phyloP scores from a whole-genome alignment of 2,329 filamentous ascomycete genomes.

The Colletotrichum destructivum region DNA sequence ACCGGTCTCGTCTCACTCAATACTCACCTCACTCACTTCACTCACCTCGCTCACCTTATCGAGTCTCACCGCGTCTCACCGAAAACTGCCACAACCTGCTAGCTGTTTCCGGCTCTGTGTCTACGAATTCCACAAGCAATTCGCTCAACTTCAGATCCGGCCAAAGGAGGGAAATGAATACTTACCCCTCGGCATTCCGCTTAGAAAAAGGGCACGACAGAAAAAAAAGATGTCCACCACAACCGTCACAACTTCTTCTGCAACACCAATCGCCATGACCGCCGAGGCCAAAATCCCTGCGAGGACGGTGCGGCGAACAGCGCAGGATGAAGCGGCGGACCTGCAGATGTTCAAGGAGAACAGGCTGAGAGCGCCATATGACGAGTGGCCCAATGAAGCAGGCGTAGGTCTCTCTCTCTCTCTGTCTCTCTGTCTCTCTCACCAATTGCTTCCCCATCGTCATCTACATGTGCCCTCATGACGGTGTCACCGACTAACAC shows the following conservation, averaged over 20 bases:
- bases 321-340: slow-evolving; percentile 34
- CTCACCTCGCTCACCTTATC: too few relatives aligned
- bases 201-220: too few relatives aligned
- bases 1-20: not conserved
- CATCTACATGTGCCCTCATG: too few relatives aligned
- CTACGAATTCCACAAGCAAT: not conserved
- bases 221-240: slow-evolving; percentile 2
- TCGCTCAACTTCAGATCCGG: not conserved
- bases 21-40: not conserved
- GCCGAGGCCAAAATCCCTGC: slow-evolving; percentile 14
- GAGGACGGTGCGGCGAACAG: slow-evolving; percentile 34
- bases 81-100: not conserved
- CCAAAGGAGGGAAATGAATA: not conserved
- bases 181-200: too few relatives aligned
- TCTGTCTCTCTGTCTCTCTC: too few relatives aligned
- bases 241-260: not conserved
- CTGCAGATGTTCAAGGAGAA: slow-evolving; percentile 37
- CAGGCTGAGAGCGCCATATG: slow-evolving; percentile 51
- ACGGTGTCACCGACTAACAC: not conserved
- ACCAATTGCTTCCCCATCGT: fast-evolving
- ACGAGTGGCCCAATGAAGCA: slow-evolving; percentile 64
- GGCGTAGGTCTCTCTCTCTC: slow-evolving; percentile 53
- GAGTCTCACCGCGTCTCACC: not conserved
- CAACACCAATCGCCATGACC: not conserved
- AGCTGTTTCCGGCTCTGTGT: slow-evolving; percentile 1